Conservation (phyloP, 2,329 filamentous ascomycete genomes). For the Epichloe uncinata region DNA sequence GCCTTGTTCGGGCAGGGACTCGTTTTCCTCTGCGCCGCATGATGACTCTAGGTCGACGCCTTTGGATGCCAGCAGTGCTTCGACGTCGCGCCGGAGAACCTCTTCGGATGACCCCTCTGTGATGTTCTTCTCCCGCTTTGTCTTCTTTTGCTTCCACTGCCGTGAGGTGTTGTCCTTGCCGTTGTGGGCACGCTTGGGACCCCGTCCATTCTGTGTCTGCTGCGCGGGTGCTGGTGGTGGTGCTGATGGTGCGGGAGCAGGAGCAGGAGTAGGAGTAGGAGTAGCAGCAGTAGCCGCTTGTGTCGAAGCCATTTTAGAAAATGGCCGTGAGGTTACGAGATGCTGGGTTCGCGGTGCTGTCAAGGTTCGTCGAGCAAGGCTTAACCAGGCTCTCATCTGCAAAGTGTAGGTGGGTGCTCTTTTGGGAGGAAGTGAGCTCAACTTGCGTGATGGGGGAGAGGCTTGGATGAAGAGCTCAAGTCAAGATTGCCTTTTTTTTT, state of each 20-base stretch:
- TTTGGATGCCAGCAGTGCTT: slow-evolving; percentile 36
- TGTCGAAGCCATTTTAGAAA: slow-evolving; percentile 7
- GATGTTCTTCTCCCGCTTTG: slow-evolving; percentile 45
- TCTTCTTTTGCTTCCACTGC: slow-evolving; percentile 33
- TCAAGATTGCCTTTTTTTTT: neutral
- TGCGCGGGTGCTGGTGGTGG: neutral
- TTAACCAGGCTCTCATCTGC: slow-evolving; percentile 8
- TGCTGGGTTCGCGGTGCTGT: neutral
- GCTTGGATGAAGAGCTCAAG: neutral
- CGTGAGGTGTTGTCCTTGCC: slow-evolving; percentile 2
- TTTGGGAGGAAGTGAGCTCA: too few species aligned
- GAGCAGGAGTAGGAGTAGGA: neutral
- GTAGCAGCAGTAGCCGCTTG: slow-evolving; percentile 2
- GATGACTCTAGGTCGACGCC: slow-evolving; percentile 8
- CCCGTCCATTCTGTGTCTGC: slow-evolving; percentile 1
- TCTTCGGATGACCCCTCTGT: slow-evolving; percentile 53
- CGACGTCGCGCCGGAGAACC: slow-evolving; percentile 50
- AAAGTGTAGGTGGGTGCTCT: neutral
- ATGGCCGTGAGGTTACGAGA: neutral
- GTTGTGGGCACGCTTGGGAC: slow-evolving; percentile 3
- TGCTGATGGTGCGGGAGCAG: neutral
- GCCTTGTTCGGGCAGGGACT: slow-evolving; percentile 48
- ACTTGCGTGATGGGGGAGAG: too few species aligned
- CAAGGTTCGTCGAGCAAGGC: slow-evolving; percentile 1
- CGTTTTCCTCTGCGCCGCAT: slow-evolving; percentile 12